Conservation (phyloP, 192 early-diverging fungal species). For the Gigaspora rosea region DNA sequence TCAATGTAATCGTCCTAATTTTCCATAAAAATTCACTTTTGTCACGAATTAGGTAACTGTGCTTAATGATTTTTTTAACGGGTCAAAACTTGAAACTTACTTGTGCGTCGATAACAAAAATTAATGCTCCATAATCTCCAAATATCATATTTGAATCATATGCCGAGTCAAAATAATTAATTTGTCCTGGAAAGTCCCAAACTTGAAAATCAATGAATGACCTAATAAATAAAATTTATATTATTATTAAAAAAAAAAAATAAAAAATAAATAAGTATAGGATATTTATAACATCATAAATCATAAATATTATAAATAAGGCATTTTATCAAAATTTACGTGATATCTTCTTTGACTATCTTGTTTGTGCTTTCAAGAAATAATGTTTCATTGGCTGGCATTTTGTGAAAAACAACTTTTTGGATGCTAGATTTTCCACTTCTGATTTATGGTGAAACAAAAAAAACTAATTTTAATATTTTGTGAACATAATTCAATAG, state of each 20-base stretch:
- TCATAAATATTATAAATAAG: too few species aligned
- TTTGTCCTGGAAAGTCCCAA: conserved; percentile 91
- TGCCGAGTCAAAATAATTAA: conserved; percentile 76
- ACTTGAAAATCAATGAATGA: conserved; percentile 86
- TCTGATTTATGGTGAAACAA: conserved; percentile 41
- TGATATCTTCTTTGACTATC: conserved; percentile 68
- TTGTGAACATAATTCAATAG: background rate
- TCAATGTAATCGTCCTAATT: conserved; percentile 79
- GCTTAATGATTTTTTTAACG: conserved; percentile 8
- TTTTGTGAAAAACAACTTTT: conserved; percentile 84
- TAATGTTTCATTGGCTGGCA: conserved; percentile 84
- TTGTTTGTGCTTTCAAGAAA: conserved; percentile 80
- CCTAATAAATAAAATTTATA: conserved; percentile 32
- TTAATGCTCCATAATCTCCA: conserved; percentile 72
- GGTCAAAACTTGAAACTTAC: conserved; percentile 39
- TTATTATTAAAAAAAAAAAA: too few species aligned
- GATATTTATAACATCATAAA: too few species aligned
- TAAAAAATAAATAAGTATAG: too few species aligned
- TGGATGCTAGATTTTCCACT: conserved; percentile 87
- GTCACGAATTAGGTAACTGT: background rate
- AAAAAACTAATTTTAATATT: background rate
- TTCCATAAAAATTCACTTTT: background rate
- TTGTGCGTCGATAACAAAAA: conserved; percentile 97
- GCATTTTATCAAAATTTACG: conserved; percentile 42
- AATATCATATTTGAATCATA: conserved; percentile 68